These are phyloP conservation scores for Casaregolazyma lundiana DNA, from an alignment of 1,139 yeast species.

Conservation along the genomic window DNA sequence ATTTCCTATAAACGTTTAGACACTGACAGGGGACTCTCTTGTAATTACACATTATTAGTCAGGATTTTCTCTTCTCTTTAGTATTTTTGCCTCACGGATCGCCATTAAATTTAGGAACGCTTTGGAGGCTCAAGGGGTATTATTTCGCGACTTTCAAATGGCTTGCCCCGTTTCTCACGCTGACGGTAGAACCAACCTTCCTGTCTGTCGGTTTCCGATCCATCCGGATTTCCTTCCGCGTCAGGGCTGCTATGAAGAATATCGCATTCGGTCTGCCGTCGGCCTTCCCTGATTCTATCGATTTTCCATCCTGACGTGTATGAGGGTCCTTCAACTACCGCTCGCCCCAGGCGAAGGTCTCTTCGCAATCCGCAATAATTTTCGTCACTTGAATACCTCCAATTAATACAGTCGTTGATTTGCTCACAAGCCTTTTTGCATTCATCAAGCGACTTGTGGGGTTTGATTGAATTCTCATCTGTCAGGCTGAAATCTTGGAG, in stretches of 20 bases:
- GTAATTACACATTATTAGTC: slow-evolving; percentile 1
- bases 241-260: slow-evolving; percentile 13
- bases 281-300: slow-evolving; percentile 29
- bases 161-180: background rate
- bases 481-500: slow-evolving; percentile 12
- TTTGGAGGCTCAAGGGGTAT: background rate
- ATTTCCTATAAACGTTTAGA: too few species aligned
- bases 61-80: too few species aligned
- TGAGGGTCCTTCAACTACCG: slow-evolving; percentile 13
- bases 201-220: slow-evolving; percentile 11
- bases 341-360: slow-evolving; percentile 19
- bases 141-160: background rate
- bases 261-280: slow-evolving; percentile 25
- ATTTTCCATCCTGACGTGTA: slow-evolving; percentile 28
- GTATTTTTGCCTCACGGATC: too few species aligned
- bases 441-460: slow-evolving; percentile 21
- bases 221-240: slow-evolving; percentile 14
- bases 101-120: background rate
- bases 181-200: slow-evolving; percentile 23
- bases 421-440: slow-evolving; percentile 27
- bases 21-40: background rate
- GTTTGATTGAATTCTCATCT: slow-evolving; percentile 18
- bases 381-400: slow-evolving; percentile 22
- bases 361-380: slow-evolving; percentile 19
- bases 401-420: slow-evolving; percentile 23